These are phyloP conservation scores for Penicillium soppii DNA, from an alignment of 495 filamentous ascomycete genomes.

Conservation along the genomic window DNA sequence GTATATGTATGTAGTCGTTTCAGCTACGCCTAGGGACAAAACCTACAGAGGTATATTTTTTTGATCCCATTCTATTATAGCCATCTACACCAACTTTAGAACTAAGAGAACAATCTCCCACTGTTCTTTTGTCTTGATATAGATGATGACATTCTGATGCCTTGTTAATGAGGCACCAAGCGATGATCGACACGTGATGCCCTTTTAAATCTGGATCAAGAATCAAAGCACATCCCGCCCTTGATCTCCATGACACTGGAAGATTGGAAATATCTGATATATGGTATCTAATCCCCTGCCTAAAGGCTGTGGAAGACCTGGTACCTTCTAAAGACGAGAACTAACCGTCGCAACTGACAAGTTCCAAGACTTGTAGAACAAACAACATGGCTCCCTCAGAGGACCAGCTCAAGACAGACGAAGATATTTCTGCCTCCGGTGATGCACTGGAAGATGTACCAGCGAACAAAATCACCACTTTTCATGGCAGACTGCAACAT, in stretches of 20 bases:
- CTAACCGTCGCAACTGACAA: slow-evolving; percentile 3
- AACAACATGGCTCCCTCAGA: slow-evolving; percentile 1
- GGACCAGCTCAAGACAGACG: background rate
- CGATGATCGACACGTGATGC: background rate
- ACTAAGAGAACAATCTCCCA: no score
- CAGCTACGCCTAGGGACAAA: no score
- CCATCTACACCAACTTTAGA: no score
- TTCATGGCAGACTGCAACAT: slow-evolving; percentile 54
- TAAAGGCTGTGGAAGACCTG: background rate
- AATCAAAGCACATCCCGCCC: no score
- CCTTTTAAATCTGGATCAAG: background rate
- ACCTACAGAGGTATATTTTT: no score
- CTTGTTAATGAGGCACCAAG: background rate
- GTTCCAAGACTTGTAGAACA: background rate
- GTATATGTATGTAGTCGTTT: no score
- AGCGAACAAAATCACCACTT: slow-evolving; percentile 45
- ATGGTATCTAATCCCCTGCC: no score
- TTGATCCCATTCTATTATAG: no score
- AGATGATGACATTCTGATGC: background rate
- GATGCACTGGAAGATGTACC: slow-evolving; percentile 25
- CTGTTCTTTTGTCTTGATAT: background rate
- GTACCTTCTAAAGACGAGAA: background rate
- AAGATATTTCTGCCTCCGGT: background rate
- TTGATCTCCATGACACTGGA: no score
- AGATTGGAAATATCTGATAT: no score